Evolutionary conservation across 2,329 filamentous ascomycete species (phyloP), one percentile per base, ranked within the genome.

Genomic region (Phoma sp.): DNA sequence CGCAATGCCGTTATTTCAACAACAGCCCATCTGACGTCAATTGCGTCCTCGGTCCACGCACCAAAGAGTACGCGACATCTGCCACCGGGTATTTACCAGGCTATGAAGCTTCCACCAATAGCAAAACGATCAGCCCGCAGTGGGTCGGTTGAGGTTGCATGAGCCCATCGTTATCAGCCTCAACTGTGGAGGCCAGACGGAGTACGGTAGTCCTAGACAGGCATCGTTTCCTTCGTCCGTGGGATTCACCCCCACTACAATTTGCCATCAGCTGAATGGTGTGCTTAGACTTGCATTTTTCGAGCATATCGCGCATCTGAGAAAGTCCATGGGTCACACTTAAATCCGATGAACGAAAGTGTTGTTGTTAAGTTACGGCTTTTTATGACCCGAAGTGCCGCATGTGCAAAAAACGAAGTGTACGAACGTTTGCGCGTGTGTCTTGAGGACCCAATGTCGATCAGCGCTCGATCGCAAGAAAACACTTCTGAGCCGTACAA

Each of bases 11-110:
- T 41, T 54, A 56, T 57, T 38, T 38, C 39, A 49, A 51, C 32
- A 43, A 19, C 46, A 63, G 32, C 37, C 43, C 36, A 27, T 38
- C 51, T 57, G 45, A 61, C 60, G 55, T 61, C 60, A 63, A 50
- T 41, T 38, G 52, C 46, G n/a, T 21, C 40, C 25, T 44, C 55
- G 55, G 41, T 37, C 55, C 27, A 54, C 40, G 40, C 40, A 51
- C 50, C 50, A 45, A 58, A 38, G 31, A 57, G 41, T 5, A 50
- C 41, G 50, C 43, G 49, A 46, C 55, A 45, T 50, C 46, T 45
- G 33, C 54, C 54, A 52, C 54, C 48, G 54, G 49, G n/a, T 53
- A 47, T 46, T 50, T 24, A 22, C 2, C 25, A 40, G 35, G 43
- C 29, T 15, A 19, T 19, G 6, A 10, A 10, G 25, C 31, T 6